Percentiles rank a stretch among this genome's conserved stretches.
phyloP scores from a whole-genome alignment of 169 alveolate species.

The Plasmodium falciparum region DNA sequence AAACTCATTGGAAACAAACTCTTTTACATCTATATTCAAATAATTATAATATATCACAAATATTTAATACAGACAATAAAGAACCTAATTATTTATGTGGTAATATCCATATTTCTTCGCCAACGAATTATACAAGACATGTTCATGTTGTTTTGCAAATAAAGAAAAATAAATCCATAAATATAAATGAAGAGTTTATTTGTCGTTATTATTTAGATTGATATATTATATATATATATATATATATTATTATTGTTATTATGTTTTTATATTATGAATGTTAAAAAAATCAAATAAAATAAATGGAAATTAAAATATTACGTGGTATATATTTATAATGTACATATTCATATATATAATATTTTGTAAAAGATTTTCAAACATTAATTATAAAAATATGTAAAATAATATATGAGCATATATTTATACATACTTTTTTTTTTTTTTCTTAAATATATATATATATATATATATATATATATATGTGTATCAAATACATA shows the following conservation, averaged over 20 bases:
- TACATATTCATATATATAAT: too few species aligned
- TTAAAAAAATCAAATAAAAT: background rate
- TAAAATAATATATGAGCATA: too few species aligned
- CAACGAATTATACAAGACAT: constrained; percentile 42
- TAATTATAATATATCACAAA: constrained; percentile 38
- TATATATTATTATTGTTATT: background rate
- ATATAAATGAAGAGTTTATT: constrained; percentile 31
- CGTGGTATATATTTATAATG: background rate
- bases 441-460: too few species aligned
- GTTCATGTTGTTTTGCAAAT: constrained; percentile 45
- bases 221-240: background rate
- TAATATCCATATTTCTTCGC: constrained; percentile 35
- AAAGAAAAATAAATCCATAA: constrained; percentile 55
- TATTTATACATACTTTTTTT: too few species aligned
- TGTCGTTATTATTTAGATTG: constrained; percentile 50
- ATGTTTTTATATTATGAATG: background rate
- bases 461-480: too few species aligned
- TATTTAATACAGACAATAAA: constrained; percentile 6
- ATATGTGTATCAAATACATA: too few species aligned
- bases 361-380: too few species aligned
- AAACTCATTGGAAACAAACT: constrained; percentile 89
- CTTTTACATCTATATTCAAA: constrained; percentile 78
- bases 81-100: constrained; percentile 41
- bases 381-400: too few species aligned
- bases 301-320: background rate